Percentiles rank a stretch among this genome's conserved stretches.
Conservation (phyloP, 441 rosid species). For the Pelargonium australe region DNA sequence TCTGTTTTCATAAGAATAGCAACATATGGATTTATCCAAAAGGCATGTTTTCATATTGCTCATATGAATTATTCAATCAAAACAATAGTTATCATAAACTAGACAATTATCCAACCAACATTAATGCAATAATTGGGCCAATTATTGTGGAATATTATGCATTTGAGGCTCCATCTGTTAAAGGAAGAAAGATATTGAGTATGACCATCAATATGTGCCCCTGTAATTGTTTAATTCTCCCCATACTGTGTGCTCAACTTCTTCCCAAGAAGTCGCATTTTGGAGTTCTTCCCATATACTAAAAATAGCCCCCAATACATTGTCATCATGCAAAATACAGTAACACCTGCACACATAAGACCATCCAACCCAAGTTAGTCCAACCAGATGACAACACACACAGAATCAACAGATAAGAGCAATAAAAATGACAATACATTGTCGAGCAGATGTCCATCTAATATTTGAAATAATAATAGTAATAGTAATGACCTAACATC, state of each 20-base stretch:
- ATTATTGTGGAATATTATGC: background rate
- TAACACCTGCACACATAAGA: slow-evolving; percentile 60
- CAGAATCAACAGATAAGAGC: background rate
- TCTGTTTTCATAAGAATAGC: no score
- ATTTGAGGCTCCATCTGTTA: background rate
- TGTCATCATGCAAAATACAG: slow-evolving; percentile 79
- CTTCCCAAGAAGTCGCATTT: slow-evolving; percentile 71
- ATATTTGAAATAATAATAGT: background rate
- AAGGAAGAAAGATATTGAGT: background rate
- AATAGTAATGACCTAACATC: background rate
- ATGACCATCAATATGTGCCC: slow-evolving; percentile 5
- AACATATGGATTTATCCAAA: no score
- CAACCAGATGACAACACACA: no score
- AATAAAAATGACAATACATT: background rate
- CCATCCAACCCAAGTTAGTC: slow-evolving; percentile 7
- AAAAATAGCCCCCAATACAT: slow-evolving; percentile 77
- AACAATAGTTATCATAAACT: background rate
- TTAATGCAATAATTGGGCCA: background rate
- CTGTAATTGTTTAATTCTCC: slow-evolving; percentile 57
- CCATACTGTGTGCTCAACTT: slow-evolving; percentile 75
- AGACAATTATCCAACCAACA: background rate
- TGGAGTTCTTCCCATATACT: slow-evolving; percentile 68
- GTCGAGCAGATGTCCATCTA: background rate
- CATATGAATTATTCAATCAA: no score
- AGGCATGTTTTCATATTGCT: no score